Evolutionary conservation across 805 yeast species (phyloP).

Genomic region (Cyberlindnera mycetangii): DNA sequence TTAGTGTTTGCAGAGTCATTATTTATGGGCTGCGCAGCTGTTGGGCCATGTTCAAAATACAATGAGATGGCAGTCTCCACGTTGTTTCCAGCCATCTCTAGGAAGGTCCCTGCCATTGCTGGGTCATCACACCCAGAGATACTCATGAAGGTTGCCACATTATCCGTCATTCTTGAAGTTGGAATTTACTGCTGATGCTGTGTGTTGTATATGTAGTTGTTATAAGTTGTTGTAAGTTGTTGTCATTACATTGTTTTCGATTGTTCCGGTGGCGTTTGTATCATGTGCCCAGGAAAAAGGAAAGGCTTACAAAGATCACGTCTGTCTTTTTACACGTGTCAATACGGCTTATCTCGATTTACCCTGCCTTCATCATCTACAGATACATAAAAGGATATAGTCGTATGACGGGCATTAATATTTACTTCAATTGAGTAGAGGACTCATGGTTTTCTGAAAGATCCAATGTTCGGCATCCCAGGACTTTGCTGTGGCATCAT

Average conservation of each 20-base stretch:
- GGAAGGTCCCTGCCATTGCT: slow-evolving; percentile 65
- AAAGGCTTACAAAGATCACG: too few species aligned
- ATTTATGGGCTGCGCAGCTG: slow-evolving; percentile 8
- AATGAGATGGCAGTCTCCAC: slow-evolving; percentile 82
- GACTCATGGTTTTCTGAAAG: not conserved
- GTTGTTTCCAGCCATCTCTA: slow-evolving; percentile 75
- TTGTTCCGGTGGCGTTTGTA: too few species aligned
- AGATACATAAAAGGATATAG: too few species aligned
- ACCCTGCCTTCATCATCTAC: too few species aligned
- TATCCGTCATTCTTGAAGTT: slow-evolving; percentile 36
- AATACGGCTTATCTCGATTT: too few species aligned
- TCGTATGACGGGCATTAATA: too few species aligned
- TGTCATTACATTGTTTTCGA: too few species aligned
- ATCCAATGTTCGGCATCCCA: not conserved
- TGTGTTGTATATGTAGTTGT: too few species aligned
- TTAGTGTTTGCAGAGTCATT: not conserved
- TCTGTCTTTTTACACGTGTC: too few species aligned
- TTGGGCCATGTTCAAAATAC: slow-evolving; percentile 65
- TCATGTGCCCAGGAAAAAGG: too few species aligned
- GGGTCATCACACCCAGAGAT: slow-evolving; percentile 75
- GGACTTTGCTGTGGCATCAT: slow-evolving; percentile 1
- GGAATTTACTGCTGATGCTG: too few species aligned
- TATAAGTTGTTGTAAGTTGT: too few species aligned
- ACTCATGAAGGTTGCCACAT: slow-evolving; percentile 72
- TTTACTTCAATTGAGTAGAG: not conserved